These are phyloP conservation scores for Phytophthora palmivora DNA, from an alignment of 352 stramenopile species.

Conservation along the genomic window DNA sequence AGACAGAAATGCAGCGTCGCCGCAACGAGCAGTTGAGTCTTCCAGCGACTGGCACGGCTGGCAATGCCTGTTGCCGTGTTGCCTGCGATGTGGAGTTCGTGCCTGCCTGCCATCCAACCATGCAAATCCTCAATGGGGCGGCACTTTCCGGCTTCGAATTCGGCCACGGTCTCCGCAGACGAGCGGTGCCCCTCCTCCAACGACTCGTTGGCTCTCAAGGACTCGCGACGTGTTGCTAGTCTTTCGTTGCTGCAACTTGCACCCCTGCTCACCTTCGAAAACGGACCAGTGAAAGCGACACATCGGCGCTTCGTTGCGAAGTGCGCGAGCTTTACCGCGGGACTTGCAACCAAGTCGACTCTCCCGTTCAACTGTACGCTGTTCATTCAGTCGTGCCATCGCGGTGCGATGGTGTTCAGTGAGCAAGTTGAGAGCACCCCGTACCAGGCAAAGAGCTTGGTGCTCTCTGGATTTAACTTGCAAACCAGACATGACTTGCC, in stretches of 20 bases:
- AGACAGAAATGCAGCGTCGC: constrained; percentile 6
- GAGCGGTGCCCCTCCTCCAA: not conserved
- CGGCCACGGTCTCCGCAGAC: constrained; percentile 16
- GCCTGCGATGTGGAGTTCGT: not conserved
- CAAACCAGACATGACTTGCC: not conserved
- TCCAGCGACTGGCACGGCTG: constrained; percentile 1
- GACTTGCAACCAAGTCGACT: no score
- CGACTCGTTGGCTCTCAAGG: no score
- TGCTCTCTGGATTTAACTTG: not conserved
- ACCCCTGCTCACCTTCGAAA: not conserved
- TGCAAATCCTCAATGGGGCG: not conserved
- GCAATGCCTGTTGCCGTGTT: no score
- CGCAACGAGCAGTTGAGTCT: constrained; percentile 1
- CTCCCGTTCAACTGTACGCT: not conserved
- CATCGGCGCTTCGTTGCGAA: no score
- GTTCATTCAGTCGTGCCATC: constrained; percentile 2
- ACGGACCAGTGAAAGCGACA: constrained; percentile 13
- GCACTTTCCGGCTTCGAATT: no score
- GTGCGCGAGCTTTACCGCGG: no score
- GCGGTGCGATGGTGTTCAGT: constrained; percentile 2
- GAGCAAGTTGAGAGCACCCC: no score
- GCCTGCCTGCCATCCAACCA: no score
- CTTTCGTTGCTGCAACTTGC: not conserved
- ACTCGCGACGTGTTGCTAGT: no score
- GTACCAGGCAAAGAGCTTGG: no score